Conservation (phyloP, 106 monocot species). For the Posidonia australis region DNA sequence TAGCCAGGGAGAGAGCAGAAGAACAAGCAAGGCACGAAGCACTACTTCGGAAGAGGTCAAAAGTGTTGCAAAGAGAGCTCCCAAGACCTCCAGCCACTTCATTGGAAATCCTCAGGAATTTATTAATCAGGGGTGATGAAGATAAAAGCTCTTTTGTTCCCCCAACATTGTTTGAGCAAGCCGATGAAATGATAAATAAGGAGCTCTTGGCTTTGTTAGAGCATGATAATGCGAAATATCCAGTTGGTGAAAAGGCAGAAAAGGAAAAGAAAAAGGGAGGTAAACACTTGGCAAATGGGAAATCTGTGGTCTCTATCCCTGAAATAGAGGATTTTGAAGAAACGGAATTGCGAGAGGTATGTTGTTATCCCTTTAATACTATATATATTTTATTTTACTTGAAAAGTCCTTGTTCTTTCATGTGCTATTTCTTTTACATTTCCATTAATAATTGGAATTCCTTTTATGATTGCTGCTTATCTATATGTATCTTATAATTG, state of each 20-base stretch:
- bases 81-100: constrained; percentile 78
- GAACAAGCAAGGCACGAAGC: constrained; percentile 78
- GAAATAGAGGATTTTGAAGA: constrained; percentile 88
- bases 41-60: constrained; percentile 84
- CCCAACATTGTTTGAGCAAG: constrained; percentile 86
- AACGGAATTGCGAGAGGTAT: constrained; percentile 77
- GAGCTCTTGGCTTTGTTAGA: constrained; percentile 72
- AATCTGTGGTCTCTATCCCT: constrained; percentile 35
- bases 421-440: too few relatives aligned
- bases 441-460: too few relatives aligned
- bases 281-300: constrained; percentile 50
- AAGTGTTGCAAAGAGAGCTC: constrained; percentile 88
- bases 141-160: constrained; percentile 90
- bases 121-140: constrained; percentile 46
- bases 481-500: too few relatives aligned
- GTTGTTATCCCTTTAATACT: neutral
- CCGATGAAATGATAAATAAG: constrained; percentile 89
- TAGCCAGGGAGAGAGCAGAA: constrained; percentile 68
- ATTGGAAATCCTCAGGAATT: constrained; percentile 58
- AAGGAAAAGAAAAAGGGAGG: constrained; percentile 64
- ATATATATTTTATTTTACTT: too few relatives aligned
- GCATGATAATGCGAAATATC: constrained; percentile 92
- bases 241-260: constrained; percentile 56
- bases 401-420: too few relatives aligned
- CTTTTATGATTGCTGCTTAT: too few relatives aligned